phyloP scores from a whole-genome alignment of 2,329 filamentous ascomycete genomes.

The Neofusicoccum laricinum region DNA sequence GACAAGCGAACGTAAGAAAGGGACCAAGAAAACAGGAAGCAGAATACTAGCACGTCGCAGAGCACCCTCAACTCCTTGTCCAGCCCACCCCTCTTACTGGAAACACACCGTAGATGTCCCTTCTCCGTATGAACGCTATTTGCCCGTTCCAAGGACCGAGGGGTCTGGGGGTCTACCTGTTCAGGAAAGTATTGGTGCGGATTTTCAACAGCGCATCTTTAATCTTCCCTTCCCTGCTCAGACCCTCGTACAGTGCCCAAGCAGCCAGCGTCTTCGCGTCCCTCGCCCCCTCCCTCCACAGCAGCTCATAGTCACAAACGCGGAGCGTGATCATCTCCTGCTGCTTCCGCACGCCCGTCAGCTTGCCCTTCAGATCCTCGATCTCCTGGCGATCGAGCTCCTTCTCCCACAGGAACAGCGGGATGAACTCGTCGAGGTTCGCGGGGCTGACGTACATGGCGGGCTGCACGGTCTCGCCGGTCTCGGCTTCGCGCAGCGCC shows the following conservation, averaged over 20 bases:
- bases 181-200: not conserved
- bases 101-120: too few species aligned
- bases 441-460: conserved; percentile 53
- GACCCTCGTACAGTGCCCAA: conserved; percentile 54
- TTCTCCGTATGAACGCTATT: too few species aligned
- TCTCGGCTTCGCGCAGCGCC: conserved; percentile 31
- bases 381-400: conserved; percentile 41
- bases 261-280: conserved; percentile 56
- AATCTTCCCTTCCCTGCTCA: conserved; percentile 47
- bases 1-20: too few species aligned
- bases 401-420: conserved; percentile 53
- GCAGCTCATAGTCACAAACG: conserved; percentile 43
- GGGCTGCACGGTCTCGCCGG: conserved; percentile 35
- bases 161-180: too few species aligned
- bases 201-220: not conserved
- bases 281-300: conserved; percentile 52
- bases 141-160: too few species aligned
- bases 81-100: too few species aligned
- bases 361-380: conserved; percentile 47
- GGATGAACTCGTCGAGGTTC: conserved; percentile 56
- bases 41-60: too few species aligned
- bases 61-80: too few species aligned
- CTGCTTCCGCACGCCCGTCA: conserved; percentile 49
- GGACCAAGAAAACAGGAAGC: too few species aligned
- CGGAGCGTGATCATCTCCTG: conserved; percentile 56